Evolutionary conservation across 768 basidiomycete genomes (phyloP), one percentile per base, ranked within the genome.

Genomic region (Psilocybe tampanensis): DNA sequence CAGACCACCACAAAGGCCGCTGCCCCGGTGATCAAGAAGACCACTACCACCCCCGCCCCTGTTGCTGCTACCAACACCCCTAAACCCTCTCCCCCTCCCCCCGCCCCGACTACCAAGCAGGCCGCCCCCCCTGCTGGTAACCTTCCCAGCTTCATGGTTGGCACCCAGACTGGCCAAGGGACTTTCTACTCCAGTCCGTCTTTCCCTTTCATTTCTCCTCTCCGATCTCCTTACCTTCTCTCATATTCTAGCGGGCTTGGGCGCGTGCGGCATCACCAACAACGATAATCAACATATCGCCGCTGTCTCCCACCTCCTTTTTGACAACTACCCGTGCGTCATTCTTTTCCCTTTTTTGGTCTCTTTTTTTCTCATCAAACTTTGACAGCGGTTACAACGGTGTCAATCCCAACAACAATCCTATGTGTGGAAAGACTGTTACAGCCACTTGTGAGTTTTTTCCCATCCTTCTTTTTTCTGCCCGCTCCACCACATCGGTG

Each of bases 351-450:
- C 29, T 29, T 29, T 44, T 18, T 54, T 11, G 41, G 44, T 50
- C 21, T 23, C 33, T 34, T 36, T 54, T 11, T 19, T 44, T 26
- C 44, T 39, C 52, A 26, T 52, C 24, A 54, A 44, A 36, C 51
- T 36, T 33, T 48, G 50, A 29, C 56, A 90, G 88, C 44, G 81
- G 77, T 9, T 88, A 84, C 67, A 50, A 70, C 17, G 79, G 80
- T 22, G 75, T 48, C 6, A 84, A 94, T 76, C 88, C 91, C 23
- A 94, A 93, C 70, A 65, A 60, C 54, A 92, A 94, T 74, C 90
- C 92, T 32, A 68, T 94, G 53, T 94, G 92, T 67, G 73, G 73
- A 62, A 77, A 71, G 64, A 61, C 72, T 52, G 72, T 89, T 52
- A 66, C 54, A 8, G 77, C 70, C 15, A 65, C 64, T 5, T 90